A percentile compares a stretch with the other conserved stretches of the same genome.
Evolutionary conservation across 495 filamentous ascomycete genomes (phyloP).

Genomic region (Daldinia childiae): DNA sequence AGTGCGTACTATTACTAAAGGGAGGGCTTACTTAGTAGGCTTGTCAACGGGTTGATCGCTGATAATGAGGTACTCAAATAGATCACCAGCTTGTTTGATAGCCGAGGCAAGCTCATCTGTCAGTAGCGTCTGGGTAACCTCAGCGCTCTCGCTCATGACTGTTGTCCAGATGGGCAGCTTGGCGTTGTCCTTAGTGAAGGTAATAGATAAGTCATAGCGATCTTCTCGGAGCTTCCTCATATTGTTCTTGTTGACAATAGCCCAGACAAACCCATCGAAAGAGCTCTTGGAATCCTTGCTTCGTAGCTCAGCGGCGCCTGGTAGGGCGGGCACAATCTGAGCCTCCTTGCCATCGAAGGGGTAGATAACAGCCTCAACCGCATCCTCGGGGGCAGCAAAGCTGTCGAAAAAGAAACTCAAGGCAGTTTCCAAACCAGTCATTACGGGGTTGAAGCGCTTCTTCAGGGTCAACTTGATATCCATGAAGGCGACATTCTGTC

Average conservation of each 20-base stretch:
- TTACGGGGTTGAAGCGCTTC: conserved; percentile 91
- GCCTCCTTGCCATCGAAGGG: conserved; percentile 93
- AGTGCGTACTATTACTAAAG: background rate
- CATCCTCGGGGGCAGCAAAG: conserved; percentile 72
- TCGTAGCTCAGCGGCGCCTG: conserved; percentile 63
- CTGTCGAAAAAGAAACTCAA: conserved; percentile 83
- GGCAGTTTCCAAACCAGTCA: conserved; percentile 70
- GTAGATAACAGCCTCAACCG: conserved; percentile 77
- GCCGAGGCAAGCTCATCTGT: conserved; percentile 86
- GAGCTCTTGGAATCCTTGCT: conserved; percentile 72
- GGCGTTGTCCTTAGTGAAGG: conserved; percentile 86
- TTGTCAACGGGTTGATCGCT: conserved; percentile 92
- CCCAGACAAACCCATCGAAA: conserved; percentile 94
- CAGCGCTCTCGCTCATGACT: conserved; percentile 95
- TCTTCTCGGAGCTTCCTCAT: conserved; percentile 93
- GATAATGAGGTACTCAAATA: conserved; percentile 87
- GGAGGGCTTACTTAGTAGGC: conserved; percentile 75
- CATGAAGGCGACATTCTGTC: conserved; percentile 91
- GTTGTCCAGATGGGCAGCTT: conserved; percentile 93
- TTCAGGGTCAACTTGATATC: conserved; percentile 82
- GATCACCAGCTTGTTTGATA: conserved; percentile 79
- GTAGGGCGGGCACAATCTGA: conserved; percentile 68
- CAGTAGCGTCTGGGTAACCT: conserved; percentile 88
- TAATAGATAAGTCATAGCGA: conserved; percentile 93
- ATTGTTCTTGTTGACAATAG: conserved; percentile 90